Conservation (phyloP, 345 rosid genomes). For the Excoecaria agallocha region DNA sequence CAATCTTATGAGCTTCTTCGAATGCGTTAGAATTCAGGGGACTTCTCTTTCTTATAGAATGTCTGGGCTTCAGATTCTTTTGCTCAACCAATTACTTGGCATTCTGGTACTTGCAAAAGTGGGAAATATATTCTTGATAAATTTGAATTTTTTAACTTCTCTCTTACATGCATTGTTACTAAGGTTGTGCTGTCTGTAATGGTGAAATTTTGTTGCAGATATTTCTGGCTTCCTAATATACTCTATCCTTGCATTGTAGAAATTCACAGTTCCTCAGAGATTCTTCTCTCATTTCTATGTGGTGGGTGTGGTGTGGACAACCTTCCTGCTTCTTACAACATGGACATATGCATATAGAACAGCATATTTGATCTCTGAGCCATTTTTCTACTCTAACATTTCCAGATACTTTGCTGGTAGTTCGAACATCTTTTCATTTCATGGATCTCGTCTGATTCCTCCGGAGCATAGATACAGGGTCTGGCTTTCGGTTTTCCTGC, state of each 20-base stretch:
- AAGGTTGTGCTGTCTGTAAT: not conserved
- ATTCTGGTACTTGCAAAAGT: no score
- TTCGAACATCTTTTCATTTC: conserved; percentile 44
- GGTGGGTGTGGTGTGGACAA: conserved; percentile 63
- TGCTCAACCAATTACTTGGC: not conserved
- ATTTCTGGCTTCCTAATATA: not conserved
- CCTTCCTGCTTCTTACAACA: conserved; percentile 48
- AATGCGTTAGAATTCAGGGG: not conserved
- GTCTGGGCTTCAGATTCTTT: not conserved
- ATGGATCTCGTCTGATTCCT: conserved; percentile 37
- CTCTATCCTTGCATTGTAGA: conserved; percentile 41
- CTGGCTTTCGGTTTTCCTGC: conserved; percentile 64
- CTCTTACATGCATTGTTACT: not conserved
- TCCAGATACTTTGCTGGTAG: conserved; percentile 50
- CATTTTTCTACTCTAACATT: conserved; percentile 37
- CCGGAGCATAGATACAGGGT: conserved; percentile 35
- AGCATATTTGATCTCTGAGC: conserved; percentile 40
- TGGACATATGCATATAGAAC: conserved; percentile 54
- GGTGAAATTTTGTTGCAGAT: conserved; percentile 1
- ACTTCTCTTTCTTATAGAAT: not conserved
- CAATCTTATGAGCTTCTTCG: not conserved
- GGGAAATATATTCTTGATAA: no score
- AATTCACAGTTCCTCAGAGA: conserved; percentile 63
- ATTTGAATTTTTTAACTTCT: no score
- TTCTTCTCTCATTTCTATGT: conserved; percentile 66